These are phyloP conservation scores for Stachybotrys chartarum DNA, from an alignment of 2,329 filamentous ascomycete species.

Conservation along the genomic window DNA sequence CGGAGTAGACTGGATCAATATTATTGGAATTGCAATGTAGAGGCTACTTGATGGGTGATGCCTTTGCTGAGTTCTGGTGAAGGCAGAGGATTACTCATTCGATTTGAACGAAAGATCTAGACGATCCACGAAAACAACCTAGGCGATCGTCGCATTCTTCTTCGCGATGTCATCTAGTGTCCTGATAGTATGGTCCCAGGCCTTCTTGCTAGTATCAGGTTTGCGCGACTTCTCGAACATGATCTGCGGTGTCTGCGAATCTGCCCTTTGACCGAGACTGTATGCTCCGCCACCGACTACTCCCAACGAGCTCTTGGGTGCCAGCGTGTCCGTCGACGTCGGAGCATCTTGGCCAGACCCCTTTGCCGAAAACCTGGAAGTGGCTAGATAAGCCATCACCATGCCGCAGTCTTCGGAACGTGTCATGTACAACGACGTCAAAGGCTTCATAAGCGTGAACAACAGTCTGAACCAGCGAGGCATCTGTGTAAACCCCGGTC, in stretches of 20 bases:
- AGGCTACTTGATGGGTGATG: background rate
- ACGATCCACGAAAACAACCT: no score
- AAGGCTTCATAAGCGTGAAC: constrained; percentile 2
- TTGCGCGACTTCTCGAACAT: background rate
- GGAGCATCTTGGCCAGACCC: no score
- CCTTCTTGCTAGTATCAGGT: background rate
- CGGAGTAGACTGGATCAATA: no score
- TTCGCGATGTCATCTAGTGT: background rate
- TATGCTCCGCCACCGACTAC: constrained; percentile 3
- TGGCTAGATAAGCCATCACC: constrained; percentile 3
- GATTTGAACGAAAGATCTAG: no score
- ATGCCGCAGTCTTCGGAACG: constrained; percentile 1
- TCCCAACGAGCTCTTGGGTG: background rate
- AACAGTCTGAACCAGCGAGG: constrained; percentile 3
- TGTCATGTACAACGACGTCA: constrained; percentile 3
- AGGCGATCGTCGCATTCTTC: background rate
- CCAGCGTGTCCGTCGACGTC: background rate
- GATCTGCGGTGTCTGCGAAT: background rate
- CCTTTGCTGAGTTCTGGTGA: background rate
- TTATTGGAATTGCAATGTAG: background rate
- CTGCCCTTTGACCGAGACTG: constrained; percentile 2
- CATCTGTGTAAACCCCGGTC: constrained; percentile 3
- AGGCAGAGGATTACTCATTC: background rate
- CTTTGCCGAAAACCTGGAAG: constrained; percentile 3
- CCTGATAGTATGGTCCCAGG: background rate